Evolutionary conservation across 2,329 filamentous ascomycete genomes (phyloP), one percentile per base, ranked within the genome.

Genomic region (Verticillium alfalfae): DNA sequence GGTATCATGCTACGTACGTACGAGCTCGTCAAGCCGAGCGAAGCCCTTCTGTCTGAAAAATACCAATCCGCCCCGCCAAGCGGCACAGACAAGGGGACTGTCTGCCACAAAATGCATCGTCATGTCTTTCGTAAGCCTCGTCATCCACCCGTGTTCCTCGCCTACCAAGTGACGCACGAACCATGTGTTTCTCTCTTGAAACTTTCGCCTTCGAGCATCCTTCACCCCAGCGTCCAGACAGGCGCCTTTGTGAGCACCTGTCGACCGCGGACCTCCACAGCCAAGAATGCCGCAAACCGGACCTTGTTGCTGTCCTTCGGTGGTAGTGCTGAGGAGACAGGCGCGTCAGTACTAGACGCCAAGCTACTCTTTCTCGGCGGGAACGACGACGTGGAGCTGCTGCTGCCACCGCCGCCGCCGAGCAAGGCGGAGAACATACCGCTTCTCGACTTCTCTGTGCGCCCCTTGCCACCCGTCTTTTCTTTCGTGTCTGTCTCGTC

Each of bases 221-320:
- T 79, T 60, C 61, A 79, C 60, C 70, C 71, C 63, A 88, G 66
- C 12, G 81, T 82, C 86, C 86, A 94, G 37, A 93, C 88, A 15
- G 90, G 90, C 22, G 91, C 88, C 77, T 92, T 92, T 64, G 86
- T 78, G 68, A 94, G 77, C 57, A 93, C 88, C 74, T 91, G 91
- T 63, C 90, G 84, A 26, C 90, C 89, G 65, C 89, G 80, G 8
- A 94, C 90, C 75, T 93, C 90, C 37, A 93, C 82, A 18, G 84
- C 85, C 61, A 93, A 75, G 72, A 93, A 94, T 5, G 88, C 89
- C 1, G 91, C 88, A 72, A 93, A 90, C 52, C 91, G 86, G 61
- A 94, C 86, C 66, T 85, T 88, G 66, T 71, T 78, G 38, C 73
- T 67, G 59, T 84, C 82, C 70, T 81, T 81, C 56, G 76, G 70